Base-by-base conservation (phyloP, 108 stramenopile genomes). In the Pseudonitzschia delicatissima region DNA sequence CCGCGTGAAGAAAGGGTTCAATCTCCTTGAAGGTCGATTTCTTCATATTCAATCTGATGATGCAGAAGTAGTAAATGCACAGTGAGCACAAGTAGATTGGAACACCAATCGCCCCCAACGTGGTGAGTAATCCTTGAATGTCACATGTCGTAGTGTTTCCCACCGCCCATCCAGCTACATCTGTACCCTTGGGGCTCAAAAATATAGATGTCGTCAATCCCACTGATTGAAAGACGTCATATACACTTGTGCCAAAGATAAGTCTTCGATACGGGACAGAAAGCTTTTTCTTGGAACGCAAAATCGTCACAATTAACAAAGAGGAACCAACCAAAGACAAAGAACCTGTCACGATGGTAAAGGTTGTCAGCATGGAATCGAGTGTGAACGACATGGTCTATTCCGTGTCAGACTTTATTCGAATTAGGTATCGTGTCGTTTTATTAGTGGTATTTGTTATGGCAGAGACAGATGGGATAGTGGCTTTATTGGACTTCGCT, bases 1-100 rank as follows among this genome's bases (percentile, higher is more conserved):
- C 13, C n/a, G 33, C 55, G n/a, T 57, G 55, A 4, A 57, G 33
- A 34, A 57, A 34, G 17, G 55, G 55, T 27, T 57, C 55, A 6
- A 48, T 48, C 7, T 48, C 23, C 47, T 48, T 48, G 2, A 48
- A 48, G 21, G 20, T 48, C 2, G 7, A 6, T 23, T 18, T 23
- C 47, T 17, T 48, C 47, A 48, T 21, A 21, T 48, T 48, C 2
- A 48, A 23, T 17, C 20, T 18, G 17, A 48, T 48, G 47, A 21
- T 48, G 47, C 9, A 48, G 47, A 48, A 48, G 17, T 48, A 48
- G 47, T 17, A 48, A 23, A 48, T 23, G 23, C 47, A 23, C 47
- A 48, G 23, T 21, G 47, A 48, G 47, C 47, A 48, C 47, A 48
- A 23, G 20, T 48, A 48, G 20, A 48, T 48, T 7, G 47, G 47